phyloP scores from a whole-genome alignment of 106 monocot species.

The Chionographis japonica region DNA sequence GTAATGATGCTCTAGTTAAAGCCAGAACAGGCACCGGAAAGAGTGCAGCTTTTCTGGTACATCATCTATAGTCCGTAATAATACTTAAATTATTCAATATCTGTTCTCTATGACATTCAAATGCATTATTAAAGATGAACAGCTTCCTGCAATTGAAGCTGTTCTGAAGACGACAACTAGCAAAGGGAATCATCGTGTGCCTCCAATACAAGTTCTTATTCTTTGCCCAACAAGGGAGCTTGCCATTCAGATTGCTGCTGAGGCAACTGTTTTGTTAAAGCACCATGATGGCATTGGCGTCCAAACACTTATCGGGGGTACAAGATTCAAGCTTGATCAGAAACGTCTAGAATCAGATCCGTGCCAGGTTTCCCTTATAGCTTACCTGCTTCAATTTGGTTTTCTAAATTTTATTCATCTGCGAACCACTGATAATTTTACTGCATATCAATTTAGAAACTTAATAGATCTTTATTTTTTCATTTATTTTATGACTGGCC shows the following conservation, averaged over 20 bases:
- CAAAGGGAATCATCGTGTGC: slow-evolving; percentile 32
- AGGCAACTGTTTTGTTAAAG: slow-evolving; percentile 75
- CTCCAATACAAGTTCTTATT: slow-evolving; percentile 66
- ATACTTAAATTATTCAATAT: neutral
- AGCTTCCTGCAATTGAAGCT: slow-evolving; percentile 98
- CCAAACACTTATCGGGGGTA: slow-evolving; percentile 87
- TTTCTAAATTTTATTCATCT: neutral
- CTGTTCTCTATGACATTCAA: slow-evolving; percentile 9
- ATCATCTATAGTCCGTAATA: slow-evolving; percentile 3
- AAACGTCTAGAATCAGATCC: slow-evolving; percentile 80
- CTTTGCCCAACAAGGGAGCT: slow-evolving; percentile 93
- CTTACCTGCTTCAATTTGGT: neutral
- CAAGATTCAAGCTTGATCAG: slow-evolving; percentile 93
- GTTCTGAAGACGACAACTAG: slow-evolving; percentile 50
- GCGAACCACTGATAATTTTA: neutral
- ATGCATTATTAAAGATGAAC: slow-evolving; percentile 53
- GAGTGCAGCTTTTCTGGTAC: slow-evolving; percentile 87
- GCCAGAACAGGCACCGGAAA: slow-evolving; percentile 92
- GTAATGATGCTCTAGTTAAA: slow-evolving; percentile 88
- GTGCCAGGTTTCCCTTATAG: slow-evolving; percentile 62
- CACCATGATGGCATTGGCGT: slow-evolving; percentile 74
- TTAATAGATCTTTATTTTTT: too few species aligned
- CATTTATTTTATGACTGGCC: too few species aligned
- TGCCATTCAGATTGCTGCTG: slow-evolving; percentile 90
- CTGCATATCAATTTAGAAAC: too few species aligned